These are phyloP conservation scores for Boletus coccyginus DNA, from an alignment of 768 basidiomycete species.

Conservation along the genomic window DNA sequence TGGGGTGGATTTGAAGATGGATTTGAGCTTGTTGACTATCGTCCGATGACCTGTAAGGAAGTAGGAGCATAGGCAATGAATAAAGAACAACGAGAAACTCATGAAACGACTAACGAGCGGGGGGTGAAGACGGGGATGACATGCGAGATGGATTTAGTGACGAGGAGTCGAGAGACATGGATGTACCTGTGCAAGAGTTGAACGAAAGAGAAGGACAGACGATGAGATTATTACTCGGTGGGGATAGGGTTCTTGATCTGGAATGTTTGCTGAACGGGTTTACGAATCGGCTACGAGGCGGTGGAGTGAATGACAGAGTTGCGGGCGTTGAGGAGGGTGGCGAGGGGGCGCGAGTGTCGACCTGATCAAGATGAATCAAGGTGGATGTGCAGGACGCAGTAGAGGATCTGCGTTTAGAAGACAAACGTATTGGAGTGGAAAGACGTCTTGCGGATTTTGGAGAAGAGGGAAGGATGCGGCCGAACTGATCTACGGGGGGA, in stretches of 20 bases:
- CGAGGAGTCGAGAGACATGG: background rate
- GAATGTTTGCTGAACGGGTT: conserved; percentile 17
- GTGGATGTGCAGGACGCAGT: background rate
- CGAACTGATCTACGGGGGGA: conserved; percentile 4
- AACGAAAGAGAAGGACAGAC: background rate
- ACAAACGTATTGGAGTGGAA: conserved; percentile 5
- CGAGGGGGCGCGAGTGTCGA: background rate
- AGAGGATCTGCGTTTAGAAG: conserved; percentile 9
- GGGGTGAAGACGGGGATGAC: background rate
- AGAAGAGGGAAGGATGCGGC: background rate
- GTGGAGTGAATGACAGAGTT: background rate
- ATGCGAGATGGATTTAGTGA: background rate
- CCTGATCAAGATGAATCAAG: background rate
- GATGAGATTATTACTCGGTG: conserved; percentile 8
- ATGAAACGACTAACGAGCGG: background rate
- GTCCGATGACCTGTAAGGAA: conserved; percentile 6
- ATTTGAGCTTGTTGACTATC: conserved; percentile 20
- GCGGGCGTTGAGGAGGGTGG: background rate
- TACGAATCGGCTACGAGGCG: conserved; percentile 11
- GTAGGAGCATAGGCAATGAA: background rate
- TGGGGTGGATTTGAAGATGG: conserved; percentile 18
- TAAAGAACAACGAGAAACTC: background rate
- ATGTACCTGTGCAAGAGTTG: conserved; percentile 1
- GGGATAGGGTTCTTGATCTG: conserved; percentile 17
- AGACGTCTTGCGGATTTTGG: background rate